Evolutionary conservation across 1,284 basidiomycete species (phyloP), one percentile per base, ranked within the genome.

Genomic region (Irpex sp.): DNA sequence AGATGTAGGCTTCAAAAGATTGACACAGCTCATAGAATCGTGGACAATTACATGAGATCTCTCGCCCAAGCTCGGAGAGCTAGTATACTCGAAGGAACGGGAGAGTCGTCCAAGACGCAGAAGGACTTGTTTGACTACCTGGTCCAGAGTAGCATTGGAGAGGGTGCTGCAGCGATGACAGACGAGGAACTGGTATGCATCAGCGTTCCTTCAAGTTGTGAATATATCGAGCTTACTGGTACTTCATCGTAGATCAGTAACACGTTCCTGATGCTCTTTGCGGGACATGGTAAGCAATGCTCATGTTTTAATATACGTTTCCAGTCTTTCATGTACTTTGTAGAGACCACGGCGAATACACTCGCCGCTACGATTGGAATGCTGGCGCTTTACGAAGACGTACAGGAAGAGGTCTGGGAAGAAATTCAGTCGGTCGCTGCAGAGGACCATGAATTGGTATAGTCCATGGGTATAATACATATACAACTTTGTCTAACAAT

Each of bases 351-450:
- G 1, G 76, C 76, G 4, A 73, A 79, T 61, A 74, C 76, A 7
- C 64, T 80, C 1, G 69, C 72, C 2, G 77, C 75, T 51, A 66
- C 75, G 3, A 64, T 79, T 4, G 74, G 68, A 1, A 70, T 76
- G n/a, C 69, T 81, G 1, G 76, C 78, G 3, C 61, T 79, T 1
- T 68, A 79, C 67, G 77, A 74, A 1, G 73, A 77, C 5, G 71
- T 73, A 59, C 79, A 81, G 66, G 74, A 78, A n/a, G 71, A 71
- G 57, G 66, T 77, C 0, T 71, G 69, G 62, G 64, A 75, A 5
- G 74, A 79, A 55, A 69, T 79, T 37, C 53, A 33, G 21, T 46
- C 63, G 43, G 60, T 61, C 5, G 13, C 60, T 13, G 43, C 47
- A 11, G 49, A 60, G 8, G 63, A 36, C 13, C 9, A 33, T 1